These are phyloP conservation scores for Boletus eberwhitei DNA, from an alignment of 768 basidiomycete species.

Conservation along the genomic window DNA sequence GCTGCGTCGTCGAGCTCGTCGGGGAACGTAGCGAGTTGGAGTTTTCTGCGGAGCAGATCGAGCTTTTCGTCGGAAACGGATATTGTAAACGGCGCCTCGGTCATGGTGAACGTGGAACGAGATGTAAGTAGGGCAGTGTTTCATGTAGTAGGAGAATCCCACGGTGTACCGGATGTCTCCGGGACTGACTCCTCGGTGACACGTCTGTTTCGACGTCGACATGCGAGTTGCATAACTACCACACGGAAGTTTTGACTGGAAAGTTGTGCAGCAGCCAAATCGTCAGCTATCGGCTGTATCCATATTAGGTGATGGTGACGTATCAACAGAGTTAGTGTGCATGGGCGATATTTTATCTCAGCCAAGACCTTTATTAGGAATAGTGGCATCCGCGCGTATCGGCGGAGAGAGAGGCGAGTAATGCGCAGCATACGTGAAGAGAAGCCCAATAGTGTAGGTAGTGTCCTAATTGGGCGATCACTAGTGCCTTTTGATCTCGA, in stretches of 20 bases:
- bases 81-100: conserved; percentile 47
- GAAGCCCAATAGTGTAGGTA: too few species aligned
- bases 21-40: conserved; percentile 48
- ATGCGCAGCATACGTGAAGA: background rate
- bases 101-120: conserved; percentile 8
- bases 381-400: background rate
- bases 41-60: conserved; percentile 40
- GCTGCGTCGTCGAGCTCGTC: conserved; percentile 53
- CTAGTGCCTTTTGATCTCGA: conserved; percentile 26
- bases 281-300: too few species aligned
- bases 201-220: too few species aligned
- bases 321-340: too few species aligned
- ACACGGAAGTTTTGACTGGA: too few species aligned
- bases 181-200: too few species aligned
- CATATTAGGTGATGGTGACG: conserved; percentile 6
- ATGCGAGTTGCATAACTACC: too few species aligned
- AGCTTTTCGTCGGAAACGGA: conserved; percentile 43
- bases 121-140: too few species aligned
- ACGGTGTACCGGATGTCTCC: background rate
- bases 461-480: conserved; percentile 8
- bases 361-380: too few species aligned
- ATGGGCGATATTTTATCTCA: too few species aligned
- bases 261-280: too few species aligned
- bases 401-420: background rate
- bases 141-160: background rate